These are phyloP conservation scores for Trypanosoma lewisi DNA, from an alignment of 208 protist species.

Conservation along the genomic window DNA sequence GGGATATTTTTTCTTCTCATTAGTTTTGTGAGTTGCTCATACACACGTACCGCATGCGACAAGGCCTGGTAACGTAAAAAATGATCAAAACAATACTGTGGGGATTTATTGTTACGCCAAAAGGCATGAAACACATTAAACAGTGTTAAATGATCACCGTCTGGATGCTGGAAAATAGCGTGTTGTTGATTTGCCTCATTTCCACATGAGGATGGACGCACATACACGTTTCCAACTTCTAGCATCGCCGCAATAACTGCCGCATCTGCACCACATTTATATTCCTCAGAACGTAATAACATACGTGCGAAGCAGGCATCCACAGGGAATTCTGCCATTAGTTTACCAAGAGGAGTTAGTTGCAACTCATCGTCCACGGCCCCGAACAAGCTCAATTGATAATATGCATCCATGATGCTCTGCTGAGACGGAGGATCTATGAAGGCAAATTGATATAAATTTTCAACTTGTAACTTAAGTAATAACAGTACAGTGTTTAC, in stretches of 20 bases:
- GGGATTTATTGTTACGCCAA: conserved; percentile 30
- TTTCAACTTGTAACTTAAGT: conserved; percentile 95
- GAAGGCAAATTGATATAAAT: conserved; percentile 96
- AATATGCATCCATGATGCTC: conserved; percentile 95
- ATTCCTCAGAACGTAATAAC: conserved; percentile 68
- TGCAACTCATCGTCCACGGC: conserved; percentile 95
- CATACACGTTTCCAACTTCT: conserved; percentile 70
- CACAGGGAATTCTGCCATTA: conserved; percentile 73
- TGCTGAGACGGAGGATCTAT: conserved; percentile 97
- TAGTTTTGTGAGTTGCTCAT: conserved; percentile 63
- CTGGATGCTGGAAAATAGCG: conserved; percentile 41
- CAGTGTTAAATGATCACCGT: conserved; percentile 81
- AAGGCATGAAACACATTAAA: conserved; percentile 83
- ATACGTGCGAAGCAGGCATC: conserved; percentile 94
- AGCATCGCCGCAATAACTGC: conserved; percentile 88
- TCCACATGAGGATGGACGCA: conserved; percentile 31
- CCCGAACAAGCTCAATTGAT: conserved; percentile 97
- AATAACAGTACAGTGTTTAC: conserved; percentile 94
- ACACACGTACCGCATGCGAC: conserved; percentile 70
- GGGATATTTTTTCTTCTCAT: conserved; percentile 54
- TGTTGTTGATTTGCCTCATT: conserved; percentile 51
- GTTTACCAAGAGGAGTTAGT: conserved; percentile 65
- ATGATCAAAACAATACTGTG: conserved; percentile 69
- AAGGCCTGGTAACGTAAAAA: conserved; percentile 68
- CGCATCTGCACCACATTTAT: conserved; percentile 80